Conservation (phyloP, 2,329 filamentous ascomycete species). For the Albifimbria verrucaria region DNA sequence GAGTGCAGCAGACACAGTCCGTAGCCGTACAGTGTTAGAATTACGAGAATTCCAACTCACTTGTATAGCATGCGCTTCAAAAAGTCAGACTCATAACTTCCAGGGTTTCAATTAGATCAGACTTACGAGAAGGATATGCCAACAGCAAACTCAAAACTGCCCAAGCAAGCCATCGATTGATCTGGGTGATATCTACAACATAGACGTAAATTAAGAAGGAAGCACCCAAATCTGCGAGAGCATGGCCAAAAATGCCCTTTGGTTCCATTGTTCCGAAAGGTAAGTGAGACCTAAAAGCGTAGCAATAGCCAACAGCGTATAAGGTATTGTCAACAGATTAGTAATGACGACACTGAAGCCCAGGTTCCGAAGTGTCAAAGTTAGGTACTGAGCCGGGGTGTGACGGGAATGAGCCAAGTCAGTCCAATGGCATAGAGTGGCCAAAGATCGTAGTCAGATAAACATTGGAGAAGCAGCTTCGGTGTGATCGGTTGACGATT, state of each 20-base stretch:
- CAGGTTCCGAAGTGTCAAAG: conserved; percentile 31
- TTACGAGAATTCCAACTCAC: conserved; percentile 59
- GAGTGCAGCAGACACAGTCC: conserved; percentile 55
- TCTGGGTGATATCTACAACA: conserved; percentile 19
- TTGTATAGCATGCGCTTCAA: conserved; percentile 26
- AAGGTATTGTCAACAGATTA: conserved; percentile 11
- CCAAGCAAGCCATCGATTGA: conserved; percentile 30
- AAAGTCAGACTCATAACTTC: not conserved
- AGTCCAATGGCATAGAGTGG: conserved; percentile 51
- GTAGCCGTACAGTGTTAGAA: conserved; percentile 55
- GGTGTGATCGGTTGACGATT: conserved; percentile 47
- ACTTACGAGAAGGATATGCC: conserved; percentile 39
- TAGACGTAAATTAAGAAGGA: conserved; percentile 48
- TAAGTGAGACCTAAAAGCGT: conserved; percentile 13
- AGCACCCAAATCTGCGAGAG: conserved; percentile 55
- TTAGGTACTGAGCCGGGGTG: conserved; percentile 48
- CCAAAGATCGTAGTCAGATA: conserved; percentile 57
- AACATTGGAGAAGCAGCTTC: conserved; percentile 44
- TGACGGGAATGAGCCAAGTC: conserved; percentile 42
- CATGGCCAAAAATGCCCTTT: conserved; percentile 36
- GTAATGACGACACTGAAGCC: conserved; percentile 40
- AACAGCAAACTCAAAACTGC: conserved; percentile 30
- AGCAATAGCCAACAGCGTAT: conserved; percentile 1
- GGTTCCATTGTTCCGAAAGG: conserved; percentile 37
- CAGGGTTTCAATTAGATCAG: conserved; percentile 6